Percentiles rank a stretch among this genome's conserved stretches.
phyloP scores from a whole-genome alignment of 805 yeast species.

The Starmerella sp. region DNA sequence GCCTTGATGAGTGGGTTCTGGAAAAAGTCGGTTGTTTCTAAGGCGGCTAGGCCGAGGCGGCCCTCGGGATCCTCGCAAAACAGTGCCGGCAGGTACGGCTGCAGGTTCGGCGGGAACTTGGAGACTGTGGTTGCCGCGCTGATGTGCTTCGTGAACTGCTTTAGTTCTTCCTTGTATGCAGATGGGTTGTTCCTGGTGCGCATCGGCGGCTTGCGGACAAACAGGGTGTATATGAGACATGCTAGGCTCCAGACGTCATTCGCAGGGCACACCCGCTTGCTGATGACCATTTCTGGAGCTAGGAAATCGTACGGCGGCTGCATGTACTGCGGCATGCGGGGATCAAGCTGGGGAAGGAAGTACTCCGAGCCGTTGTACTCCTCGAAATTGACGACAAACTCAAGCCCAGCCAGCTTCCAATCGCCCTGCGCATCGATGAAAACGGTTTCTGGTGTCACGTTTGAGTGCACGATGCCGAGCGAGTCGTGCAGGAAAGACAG shows the following conservation, averaged over 20 bases:
- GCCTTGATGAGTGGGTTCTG: conserved; percentile 75
- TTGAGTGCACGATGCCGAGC: conserved; percentile 64
- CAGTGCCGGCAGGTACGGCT: conserved; percentile 29
- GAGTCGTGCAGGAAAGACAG: conserved; percentile 71
- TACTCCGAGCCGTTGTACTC: conserved; percentile 45
- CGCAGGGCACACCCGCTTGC: conserved; percentile 48
- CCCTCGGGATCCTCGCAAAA: conserved; percentile 41
- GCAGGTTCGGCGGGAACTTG: conserved; percentile 43
- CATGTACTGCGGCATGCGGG: conserved; percentile 62
- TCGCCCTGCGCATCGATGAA: conserved; percentile 70
- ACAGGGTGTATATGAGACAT: conserved; percentile 58
- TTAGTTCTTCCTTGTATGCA: conserved; percentile 39
- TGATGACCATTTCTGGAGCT: conserved; percentile 75
- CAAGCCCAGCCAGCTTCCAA: conserved; percentile 85
- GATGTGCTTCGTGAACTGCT: conserved; percentile 26
- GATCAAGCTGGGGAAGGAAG: conserved; percentile 59
- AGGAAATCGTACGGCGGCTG: conserved; percentile 60
- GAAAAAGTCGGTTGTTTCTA: conserved; percentile 63
- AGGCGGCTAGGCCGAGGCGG: conserved; percentile 50
- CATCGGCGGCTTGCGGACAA: conserved; percentile 40
- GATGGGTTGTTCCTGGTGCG: conserved; percentile 43
- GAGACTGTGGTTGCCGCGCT: conserved; percentile 30
- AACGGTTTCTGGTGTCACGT: conserved; percentile 66
- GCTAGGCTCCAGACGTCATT: conserved; percentile 84
- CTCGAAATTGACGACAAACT: conserved; percentile 38